These are phyloP conservation scores for Teratosphaeriaceae sp. DNA, from an alignment of 2,329 filamentous ascomycete species.

Conservation along the genomic window DNA sequence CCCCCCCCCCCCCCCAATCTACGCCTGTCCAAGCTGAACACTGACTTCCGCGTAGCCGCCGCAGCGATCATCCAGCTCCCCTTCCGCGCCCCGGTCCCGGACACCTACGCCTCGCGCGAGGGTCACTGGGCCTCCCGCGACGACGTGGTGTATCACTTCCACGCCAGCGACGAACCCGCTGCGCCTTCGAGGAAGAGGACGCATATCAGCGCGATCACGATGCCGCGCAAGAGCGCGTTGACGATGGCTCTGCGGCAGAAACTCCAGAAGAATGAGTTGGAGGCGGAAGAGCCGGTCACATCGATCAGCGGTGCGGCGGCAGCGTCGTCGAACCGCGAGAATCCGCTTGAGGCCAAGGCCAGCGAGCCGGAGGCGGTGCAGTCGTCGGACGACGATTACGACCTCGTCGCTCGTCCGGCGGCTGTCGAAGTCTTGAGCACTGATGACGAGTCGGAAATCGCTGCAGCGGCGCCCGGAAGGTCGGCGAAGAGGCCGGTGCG, in stretches of 20 bases:
- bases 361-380: background rate
- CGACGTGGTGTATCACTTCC: slow-evolving; percentile 12
- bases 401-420: slow-evolving; percentile 6
- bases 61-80: slow-evolving; percentile 27
- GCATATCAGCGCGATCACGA: background rate
- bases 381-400: slow-evolving; percentile 2
- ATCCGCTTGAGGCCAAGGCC: background rate
- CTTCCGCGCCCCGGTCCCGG: slow-evolving; percentile 18
- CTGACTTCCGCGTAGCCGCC: slow-evolving; percentile 13
- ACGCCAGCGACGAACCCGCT: slow-evolving; percentile 1
- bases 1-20: too few relatives aligned
- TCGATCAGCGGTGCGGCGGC: too few relatives aligned
- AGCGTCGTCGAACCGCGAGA: too few relatives aligned
- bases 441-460: slow-evolving; percentile 12
- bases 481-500: background rate
- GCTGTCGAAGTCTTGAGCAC: slow-evolving; percentile 5
- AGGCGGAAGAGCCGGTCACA: too few relatives aligned
- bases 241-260: background rate
- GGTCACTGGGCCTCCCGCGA: slow-evolving; percentile 6
- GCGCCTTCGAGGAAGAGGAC: background rate
- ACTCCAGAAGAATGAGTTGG: background rate
- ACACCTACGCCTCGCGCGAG: slow-evolving; percentile 20
- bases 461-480: background rate
- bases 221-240: background rate
- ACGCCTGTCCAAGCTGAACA: background rate